These are phyloP conservation scores for Ascodesmis nigricans DNA, from an alignment of 495 filamentous ascomycete genomes.

Conservation along the genomic window DNA sequence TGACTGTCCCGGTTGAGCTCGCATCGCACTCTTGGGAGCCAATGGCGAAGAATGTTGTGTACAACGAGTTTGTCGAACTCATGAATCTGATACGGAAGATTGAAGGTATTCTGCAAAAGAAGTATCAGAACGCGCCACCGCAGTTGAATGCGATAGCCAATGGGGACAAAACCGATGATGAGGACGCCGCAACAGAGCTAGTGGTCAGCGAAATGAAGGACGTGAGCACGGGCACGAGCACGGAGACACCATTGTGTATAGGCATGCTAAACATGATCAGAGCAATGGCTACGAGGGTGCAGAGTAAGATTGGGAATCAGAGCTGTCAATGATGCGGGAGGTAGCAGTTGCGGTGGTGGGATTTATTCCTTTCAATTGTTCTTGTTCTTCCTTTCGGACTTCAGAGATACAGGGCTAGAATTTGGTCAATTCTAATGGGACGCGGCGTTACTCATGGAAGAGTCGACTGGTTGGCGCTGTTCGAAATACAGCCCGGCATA, in stretches of 20 bases:
- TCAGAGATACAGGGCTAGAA: not conserved
- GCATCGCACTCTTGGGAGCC: not conserved
- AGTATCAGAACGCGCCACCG: not conserved
- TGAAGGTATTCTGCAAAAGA: slow-evolving; percentile 1
- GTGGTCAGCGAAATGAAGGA: slow-evolving; percentile 2
- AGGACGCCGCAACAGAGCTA: not conserved
- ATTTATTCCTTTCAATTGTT: not conserved
- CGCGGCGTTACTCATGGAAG: not conserved
- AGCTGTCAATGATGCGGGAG: not conserved
- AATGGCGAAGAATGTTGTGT: slow-evolving; percentile 3
- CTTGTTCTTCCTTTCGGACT: not conserved
- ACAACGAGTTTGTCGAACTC: slow-evolving; percentile 3
- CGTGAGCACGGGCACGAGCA: slow-evolving; percentile 2
- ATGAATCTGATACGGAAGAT: slow-evolving; percentile 1
- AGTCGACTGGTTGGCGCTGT: not conserved
- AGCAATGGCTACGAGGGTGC: slow-evolving; percentile 3
- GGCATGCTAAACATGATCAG: slow-evolving; percentile 6
- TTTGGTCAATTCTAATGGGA: not conserved
- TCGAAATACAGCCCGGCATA: not conserved
- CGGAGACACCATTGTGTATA: slow-evolving; percentile 5
- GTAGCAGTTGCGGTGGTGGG: not conserved
- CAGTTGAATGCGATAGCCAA: not conserved
- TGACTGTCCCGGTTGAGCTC: slow-evolving; percentile 1
- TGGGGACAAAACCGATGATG: not conserved
- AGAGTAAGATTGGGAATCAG: not conserved